These are phyloP conservation scores for Eudorina sp. DNA, from an alignment of 139 green algal genomes.

Conservation along the genomic window DNA sequence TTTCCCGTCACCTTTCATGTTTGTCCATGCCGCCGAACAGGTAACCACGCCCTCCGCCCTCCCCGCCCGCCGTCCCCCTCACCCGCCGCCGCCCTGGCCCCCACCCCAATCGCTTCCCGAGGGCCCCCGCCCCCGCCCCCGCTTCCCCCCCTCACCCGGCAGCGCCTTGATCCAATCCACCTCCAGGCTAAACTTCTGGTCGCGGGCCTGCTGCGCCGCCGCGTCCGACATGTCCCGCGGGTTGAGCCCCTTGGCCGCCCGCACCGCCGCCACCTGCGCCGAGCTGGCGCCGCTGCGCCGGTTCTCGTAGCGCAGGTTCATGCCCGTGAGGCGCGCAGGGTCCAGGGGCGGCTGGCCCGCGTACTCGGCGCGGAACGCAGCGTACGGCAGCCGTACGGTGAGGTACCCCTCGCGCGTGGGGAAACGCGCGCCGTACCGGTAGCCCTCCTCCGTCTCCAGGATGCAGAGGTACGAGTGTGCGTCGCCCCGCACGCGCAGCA, in stretches of 20 bases:
- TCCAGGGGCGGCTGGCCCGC: slow-evolving; percentile 62
- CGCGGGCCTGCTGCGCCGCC: slow-evolving; percentile 5
- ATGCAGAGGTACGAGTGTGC: slow-evolving; percentile 86
- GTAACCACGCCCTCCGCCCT: neutral
- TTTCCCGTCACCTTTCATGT: too few species aligned
- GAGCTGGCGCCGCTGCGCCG: neutral
- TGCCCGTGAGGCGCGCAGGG: slow-evolving; percentile 37
- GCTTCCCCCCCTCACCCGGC: slow-evolving; percentile 47
- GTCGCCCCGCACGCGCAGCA: slow-evolving; percentile 86
- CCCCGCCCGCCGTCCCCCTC: neutral
- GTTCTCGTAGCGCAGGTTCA: slow-evolving; percentile 58
- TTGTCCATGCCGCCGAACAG: too few species aligned
- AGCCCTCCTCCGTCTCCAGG: slow-evolving; percentile 68
- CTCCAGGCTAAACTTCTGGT: slow-evolving; percentile 44
- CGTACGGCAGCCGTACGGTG: slow-evolving; percentile 88
- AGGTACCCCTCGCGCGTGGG: slow-evolving; percentile 71
- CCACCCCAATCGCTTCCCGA: too few species aligned
- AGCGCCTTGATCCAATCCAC: slow-evolving; percentile 90
- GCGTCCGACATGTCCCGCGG: neutral
- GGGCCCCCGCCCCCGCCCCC: neutral
- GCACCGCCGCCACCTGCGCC: neutral
- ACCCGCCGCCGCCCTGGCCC: neutral
- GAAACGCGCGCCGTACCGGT: slow-evolving; percentile 78
- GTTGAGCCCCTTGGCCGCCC: slow-evolving; percentile 14
- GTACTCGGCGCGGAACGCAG: slow-evolving; percentile 80